Evolutionary conservation across 352 stramenopile genomes (phyloP), one percentile per base, ranked within the genome.

Genomic region (Phytopythium ostracodes): DNA sequence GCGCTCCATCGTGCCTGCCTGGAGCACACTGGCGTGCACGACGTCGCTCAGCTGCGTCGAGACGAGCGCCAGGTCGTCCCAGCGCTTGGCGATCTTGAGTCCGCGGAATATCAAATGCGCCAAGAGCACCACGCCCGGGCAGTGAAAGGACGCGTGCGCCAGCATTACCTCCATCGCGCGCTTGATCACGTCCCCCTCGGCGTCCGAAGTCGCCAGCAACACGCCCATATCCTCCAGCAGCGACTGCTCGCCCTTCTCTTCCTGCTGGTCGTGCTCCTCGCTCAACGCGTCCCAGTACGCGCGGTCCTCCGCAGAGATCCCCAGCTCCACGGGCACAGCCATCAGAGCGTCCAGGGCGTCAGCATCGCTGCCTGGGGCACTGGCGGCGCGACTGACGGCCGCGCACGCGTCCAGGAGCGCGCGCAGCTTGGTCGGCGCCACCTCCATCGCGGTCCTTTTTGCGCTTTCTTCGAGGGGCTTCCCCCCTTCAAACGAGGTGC

Each of bases 71-170:
- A 96, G 58, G 1, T 65, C 72, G 44, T 88, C 77, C 79, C 84
- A 96, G n/a, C 80, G 75, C 63, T 94, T 93, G 33, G 82, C 70
- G 29, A 87, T 33, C 62, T 94, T 92, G 35, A 96, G 70, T 11
- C 82, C 74, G 17, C 80, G 60, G 59, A 93, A 87, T 36, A 68
- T 84, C 60, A 74, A 56, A 29, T 80, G 75, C 20, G 77, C 79
- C 52, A 96, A 60, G 20, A 70, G 77, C 56, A 91, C 55, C 31
- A 92, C 60, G 20, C 82, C 80, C 1, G 53, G 31, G 42, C 66
- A 70, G 43, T 79, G 51, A 27, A 89, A 65, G 15, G 67, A 58
- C 53, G 58, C 62, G 46, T 84, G 65, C 52, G 74, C 12, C 2
- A 88, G 57, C 52, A 84, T 29, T 27, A 78, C 61, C 4, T 63